phyloP scores from a whole-genome alignment of 106 monocot genomes.

The Acorus gramineus region DNA sequence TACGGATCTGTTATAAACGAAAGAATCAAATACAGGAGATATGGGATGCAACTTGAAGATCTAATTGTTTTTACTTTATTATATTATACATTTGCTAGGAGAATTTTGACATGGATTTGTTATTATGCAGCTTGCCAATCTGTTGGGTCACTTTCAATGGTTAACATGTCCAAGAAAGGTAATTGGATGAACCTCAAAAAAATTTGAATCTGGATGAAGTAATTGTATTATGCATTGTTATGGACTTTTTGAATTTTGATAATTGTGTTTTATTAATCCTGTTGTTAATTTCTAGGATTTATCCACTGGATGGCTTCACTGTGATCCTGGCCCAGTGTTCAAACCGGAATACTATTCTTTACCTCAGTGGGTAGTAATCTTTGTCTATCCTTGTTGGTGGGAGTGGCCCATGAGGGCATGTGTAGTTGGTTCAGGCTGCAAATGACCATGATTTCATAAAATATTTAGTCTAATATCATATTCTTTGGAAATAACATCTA shows the following conservation, averaged over 20 bases:
- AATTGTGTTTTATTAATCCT: conserved; percentile 1
- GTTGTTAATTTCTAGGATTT: conserved; percentile 53
- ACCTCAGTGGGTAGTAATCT: conserved; percentile 17
- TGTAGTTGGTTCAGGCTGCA: too few relatives aligned
- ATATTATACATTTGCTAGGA: not conserved
- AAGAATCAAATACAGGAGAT: too few relatives aligned
- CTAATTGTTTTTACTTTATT: not conserved
- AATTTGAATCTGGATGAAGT: conserved; percentile 1
- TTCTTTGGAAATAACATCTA: too few relatives aligned
- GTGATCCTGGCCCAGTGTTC: conserved; percentile 92
- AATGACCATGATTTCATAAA: too few relatives aligned
- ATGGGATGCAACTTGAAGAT: not conserved
- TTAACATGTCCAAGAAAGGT: conserved; percentile 98
- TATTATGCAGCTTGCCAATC: conserved; percentile 69
- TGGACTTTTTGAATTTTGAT: not conserved
- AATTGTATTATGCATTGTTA: not conserved
- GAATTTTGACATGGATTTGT: not conserved
- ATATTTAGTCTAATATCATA: too few relatives aligned
- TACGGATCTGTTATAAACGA: too few relatives aligned
- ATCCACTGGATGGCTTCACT: conserved; percentile 96
- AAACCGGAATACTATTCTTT: conserved; percentile 58
- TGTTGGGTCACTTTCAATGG: conserved; percentile 83
- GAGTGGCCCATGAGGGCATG: too few relatives aligned
- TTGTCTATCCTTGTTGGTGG: too few relatives aligned
- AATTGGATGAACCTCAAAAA: not conserved